Conservation (phyloP, 176 grass and related monocot genomes). For the Leersia perrieri region DNA sequence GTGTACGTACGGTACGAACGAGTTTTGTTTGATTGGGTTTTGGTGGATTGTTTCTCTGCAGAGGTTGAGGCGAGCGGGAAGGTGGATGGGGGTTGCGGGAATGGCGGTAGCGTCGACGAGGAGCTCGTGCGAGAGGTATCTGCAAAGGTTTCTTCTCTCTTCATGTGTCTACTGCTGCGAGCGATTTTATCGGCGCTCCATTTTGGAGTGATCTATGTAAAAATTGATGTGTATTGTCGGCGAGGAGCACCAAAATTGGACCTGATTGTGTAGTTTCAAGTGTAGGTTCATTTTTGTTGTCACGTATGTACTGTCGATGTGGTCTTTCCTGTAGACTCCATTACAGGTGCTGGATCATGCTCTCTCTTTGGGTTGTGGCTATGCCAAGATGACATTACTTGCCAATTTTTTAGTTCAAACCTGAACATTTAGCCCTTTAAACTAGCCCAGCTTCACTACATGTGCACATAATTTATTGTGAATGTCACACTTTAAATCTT, state of each 20-base stretch:
- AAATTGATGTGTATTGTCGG: background rate
- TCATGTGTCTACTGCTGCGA: background rate
- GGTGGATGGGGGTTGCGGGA: background rate
- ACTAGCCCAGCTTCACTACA: background rate
- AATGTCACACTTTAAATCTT: background rate
- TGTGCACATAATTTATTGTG: background rate
- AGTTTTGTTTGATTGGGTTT: background rate
- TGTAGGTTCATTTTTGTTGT: background rate
- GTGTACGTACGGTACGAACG: background rate
- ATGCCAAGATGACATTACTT: background rate
- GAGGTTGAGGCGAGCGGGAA: background rate
- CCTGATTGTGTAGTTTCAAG: background rate
- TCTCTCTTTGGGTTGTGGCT: background rate
- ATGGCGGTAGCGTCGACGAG: conserved; percentile 28
- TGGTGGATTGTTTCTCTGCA: background rate
- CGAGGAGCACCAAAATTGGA: background rate
- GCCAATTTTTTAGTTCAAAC: background rate
- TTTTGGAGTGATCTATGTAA: background rate
- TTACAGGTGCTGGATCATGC: background rate
- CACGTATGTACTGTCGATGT: background rate
- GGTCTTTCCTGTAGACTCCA: background rate
- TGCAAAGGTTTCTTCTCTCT: background rate
- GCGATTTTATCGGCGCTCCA: no score
- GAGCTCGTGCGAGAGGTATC: conserved; percentile 61
- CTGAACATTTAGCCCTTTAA: no score